Conservation (phyloP, 805 yeast genomes). For the Saturnispora mendoncae region DNA sequence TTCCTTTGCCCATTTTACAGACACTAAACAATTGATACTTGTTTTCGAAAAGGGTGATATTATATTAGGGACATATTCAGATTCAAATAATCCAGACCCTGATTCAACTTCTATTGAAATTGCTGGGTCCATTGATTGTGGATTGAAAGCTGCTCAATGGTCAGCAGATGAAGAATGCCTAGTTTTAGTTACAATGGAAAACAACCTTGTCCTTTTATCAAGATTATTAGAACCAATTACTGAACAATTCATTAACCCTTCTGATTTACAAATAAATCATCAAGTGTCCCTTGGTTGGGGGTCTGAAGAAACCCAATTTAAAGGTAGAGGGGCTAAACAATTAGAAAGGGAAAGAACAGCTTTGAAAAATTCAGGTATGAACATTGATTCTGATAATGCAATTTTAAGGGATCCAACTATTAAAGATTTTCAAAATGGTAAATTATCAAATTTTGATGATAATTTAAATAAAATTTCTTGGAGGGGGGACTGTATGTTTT, state of each 20-base stretch:
- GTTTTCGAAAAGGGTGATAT: slow-evolving; percentile 74
- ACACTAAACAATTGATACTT: slow-evolving; percentile 54
- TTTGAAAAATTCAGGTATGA: slow-evolving; percentile 58
- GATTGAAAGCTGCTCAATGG: slow-evolving; percentile 71
- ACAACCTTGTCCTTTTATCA: slow-evolving; percentile 57
- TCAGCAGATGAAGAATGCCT: slow-evolving; percentile 86
- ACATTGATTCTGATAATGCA: slow-evolving; percentile 45
- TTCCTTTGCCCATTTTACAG: slow-evolving; percentile 62
- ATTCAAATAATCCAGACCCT: slow-evolving; percentile 33
- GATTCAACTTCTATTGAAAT: slow-evolving; percentile 57
- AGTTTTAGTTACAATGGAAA: slow-evolving; percentile 54
- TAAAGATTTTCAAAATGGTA: slow-evolving; percentile 62
- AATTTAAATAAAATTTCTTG: slow-evolving; percentile 54
- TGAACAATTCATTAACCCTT: slow-evolving; percentile 48
- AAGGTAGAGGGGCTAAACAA: slow-evolving; percentile 85
- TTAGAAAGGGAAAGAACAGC: slow-evolving; percentile 54
- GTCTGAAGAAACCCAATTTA: slow-evolving; percentile 89
- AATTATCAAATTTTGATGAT: slow-evolving; percentile 46
- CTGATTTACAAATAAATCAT: slow-evolving; percentile 60
- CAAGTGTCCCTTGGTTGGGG: slow-evolving; percentile 99
- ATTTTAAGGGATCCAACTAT: slow-evolving; percentile 82
- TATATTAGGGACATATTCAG: slow-evolving; percentile 53
- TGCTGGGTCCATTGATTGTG: slow-evolving; percentile 77
- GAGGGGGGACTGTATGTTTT: slow-evolving; percentile 92
- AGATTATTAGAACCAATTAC: slow-evolving; percentile 71